Conservation (phyloP, 768 basidiomycete species). For the Suillus spraguei region DNA sequence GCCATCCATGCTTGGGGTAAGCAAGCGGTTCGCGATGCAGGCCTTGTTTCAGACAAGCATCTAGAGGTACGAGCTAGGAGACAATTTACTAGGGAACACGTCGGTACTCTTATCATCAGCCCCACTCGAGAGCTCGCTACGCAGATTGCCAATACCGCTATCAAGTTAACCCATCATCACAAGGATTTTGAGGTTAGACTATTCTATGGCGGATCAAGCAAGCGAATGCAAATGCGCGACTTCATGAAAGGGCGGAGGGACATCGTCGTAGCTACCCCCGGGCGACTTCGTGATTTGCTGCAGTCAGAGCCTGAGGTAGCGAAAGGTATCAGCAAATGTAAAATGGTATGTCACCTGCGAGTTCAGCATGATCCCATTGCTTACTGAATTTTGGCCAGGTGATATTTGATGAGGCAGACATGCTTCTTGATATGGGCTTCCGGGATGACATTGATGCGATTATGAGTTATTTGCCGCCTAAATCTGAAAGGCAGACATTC, state of each 20-base stretch:
- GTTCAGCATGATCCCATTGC: constrained; percentile 5
- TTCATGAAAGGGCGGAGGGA: constrained; percentile 70
- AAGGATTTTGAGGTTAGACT: constrained; percentile 68
- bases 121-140: constrained; percentile 91
- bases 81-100: constrained; percentile 46
- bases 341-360: constrained; percentile 50
- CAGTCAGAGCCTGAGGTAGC: constrained; percentile 57
- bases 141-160: constrained; percentile 86
- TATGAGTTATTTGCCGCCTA: constrained; percentile 56
- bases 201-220: constrained; percentile 77
- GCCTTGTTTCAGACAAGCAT: constrained; percentile 33
- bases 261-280: constrained; percentile 90
- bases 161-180: constrained; percentile 63
- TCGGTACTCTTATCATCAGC: constrained; percentile 80
- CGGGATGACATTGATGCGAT: constrained; percentile 82
- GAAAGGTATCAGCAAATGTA: constrained; percentile 52
- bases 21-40: constrained; percentile 45
- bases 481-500: constrained; percentile 81
- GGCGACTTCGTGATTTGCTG: constrained; percentile 77
- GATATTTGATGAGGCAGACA: constrained; percentile 92
- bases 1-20: constrained; percentile 49
- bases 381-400: constrained; percentile 48
- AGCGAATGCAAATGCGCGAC: constrained; percentile 62
- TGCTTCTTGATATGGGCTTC: constrained; percentile 91
- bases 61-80: constrained; percentile 35